Evolutionary conservation across 495 filamentous ascomycete species (phyloP).

Genomic region (Hypoxylon crocopeplum): DNA sequence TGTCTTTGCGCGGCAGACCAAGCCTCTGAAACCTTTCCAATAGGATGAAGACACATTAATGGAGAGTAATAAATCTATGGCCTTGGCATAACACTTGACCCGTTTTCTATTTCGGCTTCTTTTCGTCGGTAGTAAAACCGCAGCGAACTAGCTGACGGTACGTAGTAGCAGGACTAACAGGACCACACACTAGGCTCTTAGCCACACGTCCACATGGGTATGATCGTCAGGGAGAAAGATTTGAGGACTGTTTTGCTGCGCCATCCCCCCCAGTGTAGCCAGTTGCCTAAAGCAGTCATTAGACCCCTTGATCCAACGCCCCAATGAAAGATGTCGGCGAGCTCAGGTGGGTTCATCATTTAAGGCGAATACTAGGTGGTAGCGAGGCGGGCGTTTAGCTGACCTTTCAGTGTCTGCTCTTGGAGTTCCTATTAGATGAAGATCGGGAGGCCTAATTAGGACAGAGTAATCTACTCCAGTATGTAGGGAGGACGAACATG

Average conservation of each 20-base stretch:
- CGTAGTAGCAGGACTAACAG: too few relatives aligned
- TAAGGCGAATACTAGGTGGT: constrained; percentile 11
- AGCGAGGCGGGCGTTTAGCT: constrained; percentile 18
- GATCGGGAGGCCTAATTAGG: too few relatives aligned
- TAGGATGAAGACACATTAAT: neutral
- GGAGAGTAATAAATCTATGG: constrained; percentile 4
- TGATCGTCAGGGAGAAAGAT: constrained; percentile 34
- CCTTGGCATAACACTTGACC: constrained; percentile 34
- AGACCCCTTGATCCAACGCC: constrained; percentile 2
- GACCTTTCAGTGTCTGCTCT: constrained; percentile 8
- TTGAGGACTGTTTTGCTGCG: constrained; percentile 20
- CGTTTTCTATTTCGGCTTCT: constrained; percentile 36
- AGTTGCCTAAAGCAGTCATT: constrained; percentile 25
- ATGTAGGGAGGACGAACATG: constrained; percentile 7
- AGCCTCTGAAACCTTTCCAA: neutral
- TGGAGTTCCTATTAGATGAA: neutral
- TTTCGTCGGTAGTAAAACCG: constrained; percentile 25
- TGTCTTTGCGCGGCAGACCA: too few relatives aligned
- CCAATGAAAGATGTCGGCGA: neutral
- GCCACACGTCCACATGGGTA: constrained; percentile 18
- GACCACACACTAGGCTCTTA: too few relatives aligned
- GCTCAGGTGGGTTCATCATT: neutral
- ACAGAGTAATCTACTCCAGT: neutral
- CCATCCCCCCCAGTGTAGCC: constrained; percentile 9
- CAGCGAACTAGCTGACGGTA: too few relatives aligned